Evolutionary conservation across 768 basidiomycete species (phyloP).

Genomic region (Termitomyces sp.): DNA sequence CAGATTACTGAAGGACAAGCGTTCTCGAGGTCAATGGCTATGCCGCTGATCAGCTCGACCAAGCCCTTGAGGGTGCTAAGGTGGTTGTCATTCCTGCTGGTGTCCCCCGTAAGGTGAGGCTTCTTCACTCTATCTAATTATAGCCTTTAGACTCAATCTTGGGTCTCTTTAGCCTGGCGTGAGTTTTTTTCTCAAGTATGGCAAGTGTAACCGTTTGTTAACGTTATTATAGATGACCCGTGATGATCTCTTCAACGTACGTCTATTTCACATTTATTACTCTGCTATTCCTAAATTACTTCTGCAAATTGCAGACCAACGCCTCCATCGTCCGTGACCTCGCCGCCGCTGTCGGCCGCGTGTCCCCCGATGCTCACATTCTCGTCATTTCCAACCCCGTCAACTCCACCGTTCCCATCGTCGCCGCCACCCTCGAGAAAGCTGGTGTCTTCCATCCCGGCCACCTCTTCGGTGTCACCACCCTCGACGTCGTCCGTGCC

Average conservation of each 20-base stretch:
- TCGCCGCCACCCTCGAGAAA: constrained; percentile 87
- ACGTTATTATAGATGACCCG: constrained; percentile 74
- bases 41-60: constrained; percentile 82
- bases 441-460: constrained; percentile 89
- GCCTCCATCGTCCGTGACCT: constrained; percentile 98
- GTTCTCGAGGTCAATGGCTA: constrained; percentile 66
- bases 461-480: constrained; percentile 93
- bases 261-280: constrained; percentile 21
- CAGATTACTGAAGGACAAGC: constrained; percentile 4
- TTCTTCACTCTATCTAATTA: constrained; percentile 3
- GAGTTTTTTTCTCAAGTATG: constrained; percentile 33
- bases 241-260: constrained; percentile 93
- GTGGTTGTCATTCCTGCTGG: constrained; percentile 98
- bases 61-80: constrained; percentile 84
- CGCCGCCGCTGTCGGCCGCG: constrained; percentile 80
- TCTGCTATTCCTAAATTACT: neutral
- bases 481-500: constrained; percentile 96
- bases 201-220: constrained; percentile 21
- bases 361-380: constrained; percentile 87
- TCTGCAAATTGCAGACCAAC: constrained; percentile 62
- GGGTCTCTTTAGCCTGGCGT: constrained; percentile 64
- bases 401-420: constrained; percentile 97
- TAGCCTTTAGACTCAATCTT: constrained; percentile 22
- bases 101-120: constrained; percentile 91
- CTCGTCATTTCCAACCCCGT: constrained; percentile 99